These are phyloP conservation scores for Scenedesmus sp. DNA, from an alignment of 163 green algal genomes.

Conservation along the genomic window DNA sequence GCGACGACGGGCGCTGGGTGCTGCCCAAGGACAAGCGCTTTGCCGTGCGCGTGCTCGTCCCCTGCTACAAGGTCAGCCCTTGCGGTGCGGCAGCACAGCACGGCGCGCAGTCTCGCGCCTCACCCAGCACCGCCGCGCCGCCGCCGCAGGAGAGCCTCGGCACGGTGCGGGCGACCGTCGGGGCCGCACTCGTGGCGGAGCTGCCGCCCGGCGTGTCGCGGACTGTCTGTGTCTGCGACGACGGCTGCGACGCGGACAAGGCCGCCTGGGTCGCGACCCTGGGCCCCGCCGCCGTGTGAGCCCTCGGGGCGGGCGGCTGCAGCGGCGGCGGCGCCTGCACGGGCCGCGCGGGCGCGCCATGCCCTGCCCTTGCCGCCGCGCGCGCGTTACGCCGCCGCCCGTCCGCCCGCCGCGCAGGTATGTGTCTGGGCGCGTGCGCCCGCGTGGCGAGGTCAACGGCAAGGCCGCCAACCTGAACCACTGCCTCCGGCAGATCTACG, in stretches of 20 bases:
- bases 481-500: conserved; percentile 56
- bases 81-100: too few relatives aligned
- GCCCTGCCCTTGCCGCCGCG: neutral
- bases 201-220: conserved; percentile 50
- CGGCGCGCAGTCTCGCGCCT: too few relatives aligned
- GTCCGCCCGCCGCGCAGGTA: conserved; percentile 25
- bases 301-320: neutral
- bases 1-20: conserved; percentile 24
- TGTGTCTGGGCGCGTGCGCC: conserved; percentile 45
- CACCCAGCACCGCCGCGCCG: too few relatives aligned
- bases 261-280: conserved; percentile 60
- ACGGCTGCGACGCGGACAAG: conserved; percentile 75
- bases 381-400: too few relatives aligned
- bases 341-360: neutral
- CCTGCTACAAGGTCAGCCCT: conserved; percentile 86
- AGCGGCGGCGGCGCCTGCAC: neutral
- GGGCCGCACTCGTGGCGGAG: conserved; percentile 61
- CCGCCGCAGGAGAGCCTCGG: conserved; percentile 62
- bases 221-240: conserved; percentile 79
- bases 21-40: conserved; percentile 34
- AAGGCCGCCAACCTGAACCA: conserved; percentile 61
- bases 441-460: conserved; percentile 51
- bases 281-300: conserved; percentile 43
- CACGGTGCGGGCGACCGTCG: conserved; percentile 68
- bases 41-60: conserved; percentile 62